Conservation (phyloP, 2,329 filamentous ascomycete genomes). For the Rutstroemia sp. region DNA sequence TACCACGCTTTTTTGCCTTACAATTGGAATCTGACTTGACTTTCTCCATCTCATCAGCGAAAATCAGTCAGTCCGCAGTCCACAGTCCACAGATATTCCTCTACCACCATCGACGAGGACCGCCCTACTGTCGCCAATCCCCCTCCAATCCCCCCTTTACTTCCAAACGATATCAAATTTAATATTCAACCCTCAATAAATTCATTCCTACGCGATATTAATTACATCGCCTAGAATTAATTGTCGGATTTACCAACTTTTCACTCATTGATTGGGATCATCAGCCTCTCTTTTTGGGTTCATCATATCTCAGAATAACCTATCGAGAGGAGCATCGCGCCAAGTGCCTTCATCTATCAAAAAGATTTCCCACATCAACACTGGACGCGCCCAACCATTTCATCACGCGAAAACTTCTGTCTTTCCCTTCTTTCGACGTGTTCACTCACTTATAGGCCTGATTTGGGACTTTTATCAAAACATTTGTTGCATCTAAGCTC, state of each 20-base stretch:
- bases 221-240: not conserved
- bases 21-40: no score
- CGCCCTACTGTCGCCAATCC: not conserved
- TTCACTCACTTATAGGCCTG: slow-evolving; percentile 1
- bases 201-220: not conserved
- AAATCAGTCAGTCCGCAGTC: no score
- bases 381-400: slow-evolving; percentile 22
- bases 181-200: slow-evolving; percentile 1
- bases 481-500: slow-evolving; percentile 13
- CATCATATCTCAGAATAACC: slow-evolving; percentile 5
- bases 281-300: slow-evolving; percentile 4
- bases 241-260: not conserved
- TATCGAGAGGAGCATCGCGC: slow-evolving; percentile 23
- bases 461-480: slow-evolving; percentile 11
- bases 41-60: no score
- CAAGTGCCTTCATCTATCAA: slow-evolving; percentile 26
- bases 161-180: not conserved
- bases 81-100: no score
- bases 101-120: not conserved
- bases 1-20: no score
- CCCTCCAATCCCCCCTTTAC: not conserved
- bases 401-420: slow-evolving; percentile 19
- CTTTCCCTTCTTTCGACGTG: slow-evolving; percentile 10
- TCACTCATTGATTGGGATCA: slow-evolving; percentile 4
- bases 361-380: slow-evolving; percentile 26